Base-by-base conservation (phyloP, 441 rosid species). In the Mallotus japonicus region DNA sequence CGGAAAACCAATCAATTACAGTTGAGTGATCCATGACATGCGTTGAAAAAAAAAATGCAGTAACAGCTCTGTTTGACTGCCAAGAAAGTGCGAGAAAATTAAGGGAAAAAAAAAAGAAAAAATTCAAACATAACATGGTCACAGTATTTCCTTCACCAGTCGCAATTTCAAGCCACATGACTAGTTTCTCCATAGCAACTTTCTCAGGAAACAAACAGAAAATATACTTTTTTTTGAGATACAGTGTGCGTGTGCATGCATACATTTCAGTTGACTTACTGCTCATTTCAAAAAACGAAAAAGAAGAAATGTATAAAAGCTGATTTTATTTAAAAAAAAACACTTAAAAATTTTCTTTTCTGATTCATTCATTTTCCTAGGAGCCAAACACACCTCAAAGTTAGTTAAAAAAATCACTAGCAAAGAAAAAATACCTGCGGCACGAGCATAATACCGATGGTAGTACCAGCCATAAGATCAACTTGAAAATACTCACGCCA, bases 371-470 rank as follows among this genome's bases (percentile, higher is more conserved):
- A 9, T 53, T 53, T 54, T 54, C 57, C 7, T 1, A 3, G 28
- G 60, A 56, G 8, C 4, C 60, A 56, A 56, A 56, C 16, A n/a
- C 57, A 6, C 8, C 10, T 44, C 8, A 44, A 28, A 49, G 49
- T 4, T 19, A 42, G 72, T 69, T 17, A 69, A 42, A 37, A 11
- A 2, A 49, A 4, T 34, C 40, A 34, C 3, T 34, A 32, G 37
- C 4, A 32, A 32, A n/a, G 17, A 59, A 37, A 15, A 51, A 24
- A 79, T 59, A 92, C 98, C 97, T 93, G 98, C 11, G 98, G 98
- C n/a, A 93, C 97, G 32, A 93, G 97, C 98, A 93, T 93, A 54
- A 93, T 66, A 61, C 93, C 98, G 67, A 90, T 91, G 82, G 98
- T 91, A 72, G 76, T 72, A 44, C 98, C 98, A 22, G 98, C 96